A percentile compares a stretch with the other conserved stretches of the same genome.
phyloP scores from a whole-genome alignment of 306 rosid genomes.

The Oxytropis ochrocephala region DNA sequence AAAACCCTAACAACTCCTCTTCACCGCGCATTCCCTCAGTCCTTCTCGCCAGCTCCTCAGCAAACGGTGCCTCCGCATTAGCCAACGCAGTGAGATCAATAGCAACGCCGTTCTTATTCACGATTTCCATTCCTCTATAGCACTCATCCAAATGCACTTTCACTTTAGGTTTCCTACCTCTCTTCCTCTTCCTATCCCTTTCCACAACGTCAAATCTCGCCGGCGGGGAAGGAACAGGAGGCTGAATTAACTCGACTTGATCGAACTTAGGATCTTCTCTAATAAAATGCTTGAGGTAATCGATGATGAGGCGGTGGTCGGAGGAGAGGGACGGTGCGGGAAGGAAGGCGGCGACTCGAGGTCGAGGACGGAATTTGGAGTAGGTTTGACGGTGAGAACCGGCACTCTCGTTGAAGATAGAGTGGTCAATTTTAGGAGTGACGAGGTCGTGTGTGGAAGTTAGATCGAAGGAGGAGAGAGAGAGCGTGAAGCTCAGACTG shows the following conservation, averaged over 20 bases:
- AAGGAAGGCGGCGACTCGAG: conserved; percentile 49
- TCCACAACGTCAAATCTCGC: background rate
- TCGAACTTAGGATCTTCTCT: conserved; percentile 67
- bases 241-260: conserved; percentile 28
- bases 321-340: conserved; percentile 40
- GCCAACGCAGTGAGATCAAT: conserved; percentile 39
- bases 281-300: conserved; percentile 51
- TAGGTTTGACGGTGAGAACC: conserved; percentile 83
- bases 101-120: conserved; percentile 41
- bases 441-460: conserved; percentile 24
- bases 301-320: conserved; percentile 48
- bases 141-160: conserved; percentile 39
- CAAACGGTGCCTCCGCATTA: conserved; percentile 45
- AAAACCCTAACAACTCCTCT: conserved; percentile 61
- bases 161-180: conserved; percentile 74
- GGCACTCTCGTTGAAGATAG: conserved; percentile 68
- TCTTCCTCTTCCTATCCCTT: conserved; percentile 51
- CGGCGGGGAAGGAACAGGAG: background rate
- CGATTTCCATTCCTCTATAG: conserved; percentile 29
- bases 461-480: conserved; percentile 31
- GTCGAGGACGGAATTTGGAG: conserved; percentile 56
- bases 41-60: conserved; percentile 54
- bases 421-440: conserved; percentile 58
- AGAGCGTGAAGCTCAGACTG: conserved; percentile 67
- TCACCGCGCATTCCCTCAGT: conserved; percentile 57